Evolutionary conservation across 2,329 filamentous ascomycete species (phyloP).

Genomic region (Ophiostoma tasmaniense): DNA sequence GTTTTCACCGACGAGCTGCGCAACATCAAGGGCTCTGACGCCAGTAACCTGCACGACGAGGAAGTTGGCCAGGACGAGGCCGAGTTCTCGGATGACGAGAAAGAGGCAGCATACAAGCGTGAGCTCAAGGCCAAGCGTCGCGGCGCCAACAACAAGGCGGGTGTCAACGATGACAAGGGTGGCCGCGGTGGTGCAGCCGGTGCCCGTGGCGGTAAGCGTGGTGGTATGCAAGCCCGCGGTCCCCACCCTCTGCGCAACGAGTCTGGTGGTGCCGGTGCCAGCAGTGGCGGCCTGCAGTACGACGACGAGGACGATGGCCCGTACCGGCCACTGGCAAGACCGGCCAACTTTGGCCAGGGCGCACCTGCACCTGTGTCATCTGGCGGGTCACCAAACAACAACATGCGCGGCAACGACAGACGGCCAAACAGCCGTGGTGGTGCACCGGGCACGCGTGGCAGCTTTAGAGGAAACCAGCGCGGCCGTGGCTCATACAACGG

Average conservation of each 20-base stretch:
- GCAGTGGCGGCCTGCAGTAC: slow-evolving; percentile 47
- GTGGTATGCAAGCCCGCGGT: neutral
- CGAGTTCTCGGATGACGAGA: slow-evolving; percentile 95
- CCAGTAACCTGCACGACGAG: slow-evolving; percentile 91
- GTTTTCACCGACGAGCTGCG: slow-evolving; percentile 81
- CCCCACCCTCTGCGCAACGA: slow-evolving; percentile 35
- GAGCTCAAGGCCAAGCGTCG: slow-evolving; percentile 58
- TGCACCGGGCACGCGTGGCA: slow-evolving; percentile 22
- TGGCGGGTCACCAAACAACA: slow-evolving; percentile 25
- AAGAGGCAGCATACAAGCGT: slow-evolving; percentile 73
- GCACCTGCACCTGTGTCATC: slow-evolving; percentile 27
- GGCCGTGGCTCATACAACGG: slow-evolving; percentile 8
- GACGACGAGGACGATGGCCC: slow-evolving; percentile 60
- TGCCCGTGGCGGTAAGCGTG: slow-evolving; percentile 6
- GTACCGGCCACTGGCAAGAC: slow-evolving; percentile 63
- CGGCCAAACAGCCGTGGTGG: slow-evolving; percentile 29
- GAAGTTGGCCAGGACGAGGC: slow-evolving; percentile 78
- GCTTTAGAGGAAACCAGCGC: slow-evolving; percentile 9
- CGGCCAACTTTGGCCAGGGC: slow-evolving; percentile 50
- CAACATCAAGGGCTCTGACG: slow-evolving; percentile 78
- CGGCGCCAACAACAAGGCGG: slow-evolving; percentile 25
- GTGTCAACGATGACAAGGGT: neutral
- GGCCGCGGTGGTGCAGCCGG: neutral
- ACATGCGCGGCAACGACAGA: slow-evolving; percentile 33
- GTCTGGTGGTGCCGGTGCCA: slow-evolving; percentile 23